A percentile compares a stretch with the other conserved stretches of the same genome.
Evolutionary conservation across 2,329 filamentous ascomycete species (phyloP).

Genomic region (Blastomyces emzantsi): DNA sequence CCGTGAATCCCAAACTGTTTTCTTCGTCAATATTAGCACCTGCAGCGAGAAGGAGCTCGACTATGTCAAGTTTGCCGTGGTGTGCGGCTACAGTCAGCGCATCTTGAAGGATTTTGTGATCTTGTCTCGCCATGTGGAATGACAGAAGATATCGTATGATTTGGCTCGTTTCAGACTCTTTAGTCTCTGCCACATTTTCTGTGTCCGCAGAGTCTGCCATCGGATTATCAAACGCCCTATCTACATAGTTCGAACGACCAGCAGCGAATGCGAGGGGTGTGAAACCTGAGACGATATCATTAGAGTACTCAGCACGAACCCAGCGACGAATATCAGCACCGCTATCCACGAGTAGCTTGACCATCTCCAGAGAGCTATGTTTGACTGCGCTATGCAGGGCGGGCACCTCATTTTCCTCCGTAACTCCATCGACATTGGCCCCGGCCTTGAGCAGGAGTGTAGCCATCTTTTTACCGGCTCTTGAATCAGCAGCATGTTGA

Average conservation of each 20-base stretch:
- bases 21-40: slow-evolving; percentile 3
- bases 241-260: neutral
- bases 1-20: neutral
- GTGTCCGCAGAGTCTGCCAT: neutral
- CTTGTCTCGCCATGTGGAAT: neutral
- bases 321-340: slow-evolving; percentile 13
- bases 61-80: neutral
- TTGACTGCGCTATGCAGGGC: slow-evolving; percentile 12
- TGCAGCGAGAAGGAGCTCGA: neutral
- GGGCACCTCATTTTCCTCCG: neutral
- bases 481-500: neutral
- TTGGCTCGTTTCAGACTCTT: neutral
- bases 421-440: neutral
- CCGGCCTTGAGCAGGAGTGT: neutral
- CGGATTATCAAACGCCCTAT: neutral
- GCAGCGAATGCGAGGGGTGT: neutral
- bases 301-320: neutral
- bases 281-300: neutral
- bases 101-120: neutral
- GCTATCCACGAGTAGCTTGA: slow-evolving; percentile 18
- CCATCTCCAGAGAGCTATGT: slow-evolving; percentile 13
- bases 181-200: neutral
- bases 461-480: neutral
- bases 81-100: neutral
- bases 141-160: neutral